These are phyloP conservation scores for Stachybotrys elegans DNA, from an alignment of 2,329 filamentous ascomycete genomes.

Conservation along the genomic window DNA sequence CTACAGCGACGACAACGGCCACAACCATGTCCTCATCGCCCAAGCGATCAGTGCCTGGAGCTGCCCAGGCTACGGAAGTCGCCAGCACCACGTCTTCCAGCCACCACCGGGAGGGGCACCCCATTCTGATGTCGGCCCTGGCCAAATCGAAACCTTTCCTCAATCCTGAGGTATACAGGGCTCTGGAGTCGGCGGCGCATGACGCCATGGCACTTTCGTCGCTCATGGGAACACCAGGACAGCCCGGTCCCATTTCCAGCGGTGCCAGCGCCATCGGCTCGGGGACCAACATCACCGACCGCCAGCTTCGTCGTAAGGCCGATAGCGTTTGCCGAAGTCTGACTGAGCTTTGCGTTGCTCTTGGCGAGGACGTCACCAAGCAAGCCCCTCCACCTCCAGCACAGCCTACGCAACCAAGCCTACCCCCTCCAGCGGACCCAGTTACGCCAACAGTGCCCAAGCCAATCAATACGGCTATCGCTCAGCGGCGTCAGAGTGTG, in stretches of 20 bases:
- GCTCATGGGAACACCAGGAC: slow-evolving; percentile 69
- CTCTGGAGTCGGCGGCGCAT: slow-evolving; percentile 73
- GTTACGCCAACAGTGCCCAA: slow-evolving; percentile 42
- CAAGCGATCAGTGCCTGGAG: slow-evolving; percentile 47
- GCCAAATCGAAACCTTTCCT: slow-evolving; percentile 70
- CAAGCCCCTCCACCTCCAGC: slow-evolving; percentile 12
- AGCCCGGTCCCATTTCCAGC: slow-evolving; percentile 64
- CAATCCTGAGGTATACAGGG: slow-evolving; percentile 65
- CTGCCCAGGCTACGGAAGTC: slow-evolving; percentile 26
- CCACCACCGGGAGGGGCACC: slow-evolving; percentile 57
- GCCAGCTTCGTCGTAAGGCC: slow-evolving; percentile 82
- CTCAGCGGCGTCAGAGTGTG: slow-evolving; percentile 36
- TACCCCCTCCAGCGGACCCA: slow-evolving; percentile 17
- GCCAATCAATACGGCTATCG: slow-evolving; percentile 28
- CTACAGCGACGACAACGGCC: slow-evolving; percentile 84
- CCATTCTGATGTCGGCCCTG: slow-evolving; percentile 74
- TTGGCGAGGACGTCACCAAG: slow-evolving; percentile 57
- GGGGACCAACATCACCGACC: slow-evolving; percentile 59
- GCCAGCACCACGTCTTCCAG: slow-evolving; percentile 32
- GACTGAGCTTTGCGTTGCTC: slow-evolving; percentile 84
- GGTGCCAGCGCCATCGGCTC: slow-evolving; percentile 58
- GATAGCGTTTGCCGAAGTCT: slow-evolving; percentile 90
- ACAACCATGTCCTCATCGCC: slow-evolving; percentile 91
- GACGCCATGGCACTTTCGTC: slow-evolving; percentile 77
- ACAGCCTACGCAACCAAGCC: slow-evolving; percentile 4